Evolutionary conservation across 768 basidiomycete genomes (phyloP).

Genomic region (Pleurotus platypus): DNA sequence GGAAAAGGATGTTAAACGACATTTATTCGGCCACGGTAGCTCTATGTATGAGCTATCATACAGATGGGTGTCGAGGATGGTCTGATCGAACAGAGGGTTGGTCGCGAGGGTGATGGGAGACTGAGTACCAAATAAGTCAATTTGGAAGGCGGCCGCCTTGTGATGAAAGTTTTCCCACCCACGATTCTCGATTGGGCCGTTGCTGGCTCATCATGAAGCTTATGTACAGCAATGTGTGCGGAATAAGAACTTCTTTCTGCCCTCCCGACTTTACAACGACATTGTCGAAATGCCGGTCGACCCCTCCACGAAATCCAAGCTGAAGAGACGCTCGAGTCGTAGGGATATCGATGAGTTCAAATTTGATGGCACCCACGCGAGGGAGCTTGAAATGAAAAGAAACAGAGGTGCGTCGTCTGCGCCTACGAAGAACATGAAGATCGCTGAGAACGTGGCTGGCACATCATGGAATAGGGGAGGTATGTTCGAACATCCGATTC

Average conservation of each 20-base stretch:
- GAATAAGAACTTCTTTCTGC: background rate
- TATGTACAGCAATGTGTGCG: constrained; percentile 8
- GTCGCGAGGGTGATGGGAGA: constrained; percentile 4
- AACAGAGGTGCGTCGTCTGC: constrained; percentile 43
- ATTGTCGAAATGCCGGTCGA: constrained; percentile 49
- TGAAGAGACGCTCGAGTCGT: constrained; percentile 45
- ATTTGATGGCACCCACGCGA: constrained; percentile 49
- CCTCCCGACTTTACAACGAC: background rate
- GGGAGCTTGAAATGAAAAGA: constrained; percentile 73
- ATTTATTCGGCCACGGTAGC: too few relatives aligned
- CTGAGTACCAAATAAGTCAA: background rate
- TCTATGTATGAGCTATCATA: too few relatives aligned
- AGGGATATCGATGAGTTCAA: constrained; percentile 48
- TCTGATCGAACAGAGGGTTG: constrained; percentile 6
- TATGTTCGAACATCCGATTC: constrained; percentile 8
- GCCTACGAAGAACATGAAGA: constrained; percentile 5
- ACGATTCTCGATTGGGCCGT: constrained; percentile 6
- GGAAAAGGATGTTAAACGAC: too few relatives aligned
- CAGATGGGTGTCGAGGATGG: background rate
- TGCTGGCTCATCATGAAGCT: constrained; percentile 7
- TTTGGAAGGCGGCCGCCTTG: constrained; percentile 1
- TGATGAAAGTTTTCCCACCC: constrained; percentile 4
- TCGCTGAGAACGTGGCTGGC: constrained; percentile 7
- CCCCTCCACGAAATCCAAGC: constrained; percentile 39
- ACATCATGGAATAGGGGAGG: constrained; percentile 20